These are phyloP conservation scores for Quercus tomentella DNA, from an alignment of 331 rosid species.

Conservation along the genomic window DNA sequence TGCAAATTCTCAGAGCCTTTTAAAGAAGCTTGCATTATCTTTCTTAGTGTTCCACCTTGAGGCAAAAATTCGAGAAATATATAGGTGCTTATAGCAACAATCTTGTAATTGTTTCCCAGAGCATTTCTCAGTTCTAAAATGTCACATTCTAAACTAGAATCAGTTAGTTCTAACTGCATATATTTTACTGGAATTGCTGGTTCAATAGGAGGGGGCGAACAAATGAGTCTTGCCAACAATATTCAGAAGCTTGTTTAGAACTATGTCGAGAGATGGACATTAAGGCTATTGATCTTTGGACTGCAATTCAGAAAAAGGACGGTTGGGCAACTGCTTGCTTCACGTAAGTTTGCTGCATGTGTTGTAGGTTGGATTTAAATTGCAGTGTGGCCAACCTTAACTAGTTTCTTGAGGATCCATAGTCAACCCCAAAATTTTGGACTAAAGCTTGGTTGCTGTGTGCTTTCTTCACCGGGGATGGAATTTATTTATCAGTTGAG, in stretches of 20 bases:
- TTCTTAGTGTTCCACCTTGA: conserved; percentile 69
- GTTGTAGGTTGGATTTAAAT: not conserved
- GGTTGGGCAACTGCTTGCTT: conserved; percentile 63
- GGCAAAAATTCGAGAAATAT: conserved; percentile 25
- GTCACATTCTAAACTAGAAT: not conserved
- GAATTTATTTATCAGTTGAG: conserved; percentile 63
- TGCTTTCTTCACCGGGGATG: conserved; percentile 44
- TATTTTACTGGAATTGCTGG: conserved; percentile 23
- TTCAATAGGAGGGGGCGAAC: conserved; percentile 19
- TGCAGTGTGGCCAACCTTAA: not conserved
- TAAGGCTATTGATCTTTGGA: conserved; percentile 63
- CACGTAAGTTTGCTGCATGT: conserved; percentile 43
- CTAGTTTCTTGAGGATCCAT: not conserved
- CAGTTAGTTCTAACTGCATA: not conserved
- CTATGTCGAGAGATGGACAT: conserved; percentile 58
- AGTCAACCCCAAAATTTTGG: not conserved
- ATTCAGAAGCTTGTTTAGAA: conserved; percentile 73
- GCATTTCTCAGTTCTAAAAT: not conserved
- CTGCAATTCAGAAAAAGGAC: conserved; percentile 55
- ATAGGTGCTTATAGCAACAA: conserved; percentile 35
- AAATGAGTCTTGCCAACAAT: conserved; percentile 46
- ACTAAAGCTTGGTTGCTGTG: no score
- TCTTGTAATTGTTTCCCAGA: not conserved
- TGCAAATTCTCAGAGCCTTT: conserved; percentile 47
- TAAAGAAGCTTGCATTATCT: conserved; percentile 58